Evolutionary conservation across 2,329 filamentous ascomycete genomes (phyloP).

Genomic region (Pseudocercospora macadamiae): DNA sequence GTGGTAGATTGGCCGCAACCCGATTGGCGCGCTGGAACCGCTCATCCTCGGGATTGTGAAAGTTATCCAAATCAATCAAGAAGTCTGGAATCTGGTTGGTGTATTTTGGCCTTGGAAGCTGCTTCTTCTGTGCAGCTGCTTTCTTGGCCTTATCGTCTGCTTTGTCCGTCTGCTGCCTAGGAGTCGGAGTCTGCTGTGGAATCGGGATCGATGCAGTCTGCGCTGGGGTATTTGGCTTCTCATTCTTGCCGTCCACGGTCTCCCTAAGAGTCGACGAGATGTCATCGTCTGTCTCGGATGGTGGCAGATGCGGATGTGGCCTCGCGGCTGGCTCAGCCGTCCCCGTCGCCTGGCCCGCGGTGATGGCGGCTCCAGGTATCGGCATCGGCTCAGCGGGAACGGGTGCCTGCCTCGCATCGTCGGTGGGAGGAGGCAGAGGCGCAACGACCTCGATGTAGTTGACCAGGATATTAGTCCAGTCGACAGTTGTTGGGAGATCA

Average conservation of each 20-base stretch:
- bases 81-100: constrained; percentile 78
- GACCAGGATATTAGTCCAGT: constrained; percentile 96
- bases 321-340: constrained; percentile 44
- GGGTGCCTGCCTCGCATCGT: constrained; percentile 29
- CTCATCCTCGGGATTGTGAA: constrained; percentile 63
- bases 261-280: constrained; percentile 24
- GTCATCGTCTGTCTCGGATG: constrained; percentile 30
- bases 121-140: constrained; percentile 28
- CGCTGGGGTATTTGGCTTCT: constrained; percentile 10
- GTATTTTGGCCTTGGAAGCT: constrained; percentile 61
- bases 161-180: constrained; percentile 15
- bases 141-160: constrained; percentile 19
- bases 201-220: constrained; percentile 15
- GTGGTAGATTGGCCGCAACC: constrained; percentile 77
- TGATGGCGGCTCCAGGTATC: constrained; percentile 35
- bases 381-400: constrained; percentile 36
- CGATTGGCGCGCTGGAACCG: constrained; percentile 73
- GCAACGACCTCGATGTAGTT: constrained; percentile 88
- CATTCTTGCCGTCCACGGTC: constrained; percentile 24
- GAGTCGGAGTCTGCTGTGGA: constrained; percentile 12
- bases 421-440: constrained; percentile 26
- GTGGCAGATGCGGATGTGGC: constrained; percentile 55
- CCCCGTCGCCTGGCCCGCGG: constrained; percentile 28
- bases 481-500: constrained; percentile 88
- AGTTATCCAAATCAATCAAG: constrained; percentile 77